Conservation (phyloP, 2,329 filamentous ascomycete species). For the Remersonia thermophila region DNA sequence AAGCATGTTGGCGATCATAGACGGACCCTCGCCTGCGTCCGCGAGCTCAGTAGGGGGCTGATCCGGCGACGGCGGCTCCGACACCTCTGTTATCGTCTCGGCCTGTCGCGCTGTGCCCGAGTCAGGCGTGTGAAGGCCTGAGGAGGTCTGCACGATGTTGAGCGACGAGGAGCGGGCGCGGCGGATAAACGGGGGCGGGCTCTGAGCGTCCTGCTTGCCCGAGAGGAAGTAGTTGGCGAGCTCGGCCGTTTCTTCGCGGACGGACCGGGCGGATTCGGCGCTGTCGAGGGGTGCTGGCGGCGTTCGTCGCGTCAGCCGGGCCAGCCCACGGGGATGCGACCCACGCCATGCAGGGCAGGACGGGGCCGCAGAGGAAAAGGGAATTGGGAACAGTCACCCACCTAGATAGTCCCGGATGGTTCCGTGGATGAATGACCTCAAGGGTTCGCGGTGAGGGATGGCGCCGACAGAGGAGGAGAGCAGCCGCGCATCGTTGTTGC, state of each 20-base stretch:
- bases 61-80: conserved; percentile 43
- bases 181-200: conserved; percentile 31
- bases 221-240: conserved; percentile 71
- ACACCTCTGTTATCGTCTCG: conserved; percentile 48
- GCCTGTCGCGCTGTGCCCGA: no score
- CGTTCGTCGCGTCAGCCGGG: neutral
- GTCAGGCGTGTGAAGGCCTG: no score
- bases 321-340: no score
- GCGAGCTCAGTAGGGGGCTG: conserved; percentile 14
- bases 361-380: no score
- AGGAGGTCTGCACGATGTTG: no score
- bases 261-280: conserved; percentile 61
- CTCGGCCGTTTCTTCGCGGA: conserved; percentile 79
- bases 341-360: no score
- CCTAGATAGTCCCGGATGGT: conserved; percentile 48
- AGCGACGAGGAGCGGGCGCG: conserved; percentile 22
- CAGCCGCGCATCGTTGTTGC: conserved; percentile 18
- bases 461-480: conserved; percentile 32
- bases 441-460: conserved; percentile 46
- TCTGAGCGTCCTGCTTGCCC: conserved; percentile 38
- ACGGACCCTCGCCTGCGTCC: conserved; percentile 25
- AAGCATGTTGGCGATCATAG: conserved; percentile 38
- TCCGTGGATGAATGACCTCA: conserved; percentile 59
- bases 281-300: conserved; percentile 51
- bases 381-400: no score